Evolutionary conservation across 2,329 filamentous ascomycete genomes (phyloP), one percentile per base, ranked within the genome.

Genomic region (Colletotrichum theobromicola): DNA sequence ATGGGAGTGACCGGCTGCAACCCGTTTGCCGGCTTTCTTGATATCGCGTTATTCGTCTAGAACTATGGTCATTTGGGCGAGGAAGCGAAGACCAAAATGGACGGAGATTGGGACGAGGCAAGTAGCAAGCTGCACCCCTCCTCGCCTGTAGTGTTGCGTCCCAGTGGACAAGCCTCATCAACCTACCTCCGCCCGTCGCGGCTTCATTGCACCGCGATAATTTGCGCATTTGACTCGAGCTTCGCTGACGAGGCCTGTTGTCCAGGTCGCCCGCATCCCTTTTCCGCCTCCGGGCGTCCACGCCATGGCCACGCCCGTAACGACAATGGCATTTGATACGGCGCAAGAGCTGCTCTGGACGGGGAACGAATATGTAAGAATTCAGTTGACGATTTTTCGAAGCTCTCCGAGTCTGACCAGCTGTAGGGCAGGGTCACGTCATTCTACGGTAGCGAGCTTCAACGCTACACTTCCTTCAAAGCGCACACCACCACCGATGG

Each of bases 261-360:
- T 71, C 53, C 72, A 98, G 93, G 92, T 98, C 84, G 91, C 92
- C 84, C 94, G 95, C 84, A 92, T 97, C 85, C 90, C 92, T 83
- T 91, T 97, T 85, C 94, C 95, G 83, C 92, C 94, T 80, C 92
- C 94, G 80, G 93, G 91, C 81, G 88, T 92, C 80, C 92, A 94
- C 86, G 90, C 90, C 77, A 87, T 94, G 80, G 90, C 93, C 57
- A 94, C 94, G 26, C 91, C 92, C 72, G 92, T 95, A 78, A 93
- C 94, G 58, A 93, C 95, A 4, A 90, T 98, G 83, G 93, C 94
- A 62, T 99, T 99, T 84, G 97, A 99, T 83, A 94, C 93, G 72
- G 89, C 90, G 50, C 94, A 98, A 83, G 97, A 99, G 83, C 89
- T 99, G 42, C 86, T 99, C 67, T 99, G 97, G 97, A 92, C 93